Conservation (phyloP, 108 stramenopile genomes). For the Nannochloropsis gaditana region DNA sequence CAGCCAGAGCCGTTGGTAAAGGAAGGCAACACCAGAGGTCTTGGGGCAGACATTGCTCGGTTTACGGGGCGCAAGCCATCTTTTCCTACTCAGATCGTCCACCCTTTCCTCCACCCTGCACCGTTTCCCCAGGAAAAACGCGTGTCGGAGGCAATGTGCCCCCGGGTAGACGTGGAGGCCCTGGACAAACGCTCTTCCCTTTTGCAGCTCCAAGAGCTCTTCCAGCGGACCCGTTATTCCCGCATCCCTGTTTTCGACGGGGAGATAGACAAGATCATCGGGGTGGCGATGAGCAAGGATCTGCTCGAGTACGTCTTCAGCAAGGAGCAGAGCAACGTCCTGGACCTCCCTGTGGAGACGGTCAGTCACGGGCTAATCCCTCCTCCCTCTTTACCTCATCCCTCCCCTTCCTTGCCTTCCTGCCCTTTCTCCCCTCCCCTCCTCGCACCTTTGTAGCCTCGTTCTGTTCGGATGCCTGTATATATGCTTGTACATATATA, state of each 20-base stretch:
- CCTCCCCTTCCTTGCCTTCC: not conserved
- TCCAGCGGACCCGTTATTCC: slow-evolving; percentile 74
- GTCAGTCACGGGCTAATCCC: not conserved
- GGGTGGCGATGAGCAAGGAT: slow-evolving; percentile 85
- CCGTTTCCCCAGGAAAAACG: not conserved
- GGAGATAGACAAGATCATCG: slow-evolving; percentile 93
- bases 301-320: slow-evolving; percentile 79
- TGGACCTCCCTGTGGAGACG: not conserved
- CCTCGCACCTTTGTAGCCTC: too few relatives aligned
- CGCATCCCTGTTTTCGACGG: slow-evolving; percentile 93
- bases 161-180: slow-evolving; percentile 87
- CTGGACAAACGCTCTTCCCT: slow-evolving; percentile 70
- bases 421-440: not conserved
- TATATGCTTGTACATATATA: too few relatives aligned
- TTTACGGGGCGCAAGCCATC: too few relatives aligned
- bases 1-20: too few relatives aligned
- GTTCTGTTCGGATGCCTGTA: too few relatives aligned
- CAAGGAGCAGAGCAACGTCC: not conserved
- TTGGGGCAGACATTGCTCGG: too few relatives aligned
- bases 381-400: not conserved
- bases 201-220: slow-evolving; percentile 70
- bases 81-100: not conserved
- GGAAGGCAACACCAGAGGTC: too few relatives aligned
- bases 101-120: not conserved
- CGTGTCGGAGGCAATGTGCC: slow-evolving; percentile 81